Percentiles rank a stretch among this genome's conserved stretches.
These are phyloP conservation scores for Cladophialophora yegresii DNA, from an alignment of 2,329 filamentous ascomycete genomes.

Conservation along the genomic window DNA sequence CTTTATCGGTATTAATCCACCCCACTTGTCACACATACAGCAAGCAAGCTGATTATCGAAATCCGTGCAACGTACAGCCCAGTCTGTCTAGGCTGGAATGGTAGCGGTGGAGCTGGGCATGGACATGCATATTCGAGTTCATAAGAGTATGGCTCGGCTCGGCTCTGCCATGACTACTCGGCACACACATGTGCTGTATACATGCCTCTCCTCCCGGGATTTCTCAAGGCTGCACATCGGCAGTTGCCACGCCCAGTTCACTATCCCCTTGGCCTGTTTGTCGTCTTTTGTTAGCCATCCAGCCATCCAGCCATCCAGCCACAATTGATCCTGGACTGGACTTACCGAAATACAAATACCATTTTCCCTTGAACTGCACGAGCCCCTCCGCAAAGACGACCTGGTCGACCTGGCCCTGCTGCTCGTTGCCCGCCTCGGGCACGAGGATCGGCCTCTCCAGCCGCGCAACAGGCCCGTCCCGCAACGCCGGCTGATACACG, in stretches of 20 bases:
- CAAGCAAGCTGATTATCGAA: too few relatives aligned
- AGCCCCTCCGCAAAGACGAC: constrained; percentile 42
- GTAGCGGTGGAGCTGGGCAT: too few relatives aligned
- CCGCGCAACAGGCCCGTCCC: constrained; percentile 37
- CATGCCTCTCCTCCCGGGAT: not conserved
- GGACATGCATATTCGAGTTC: too few relatives aligned
- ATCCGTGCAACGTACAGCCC: too few relatives aligned
- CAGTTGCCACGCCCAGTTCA: constrained; percentile 15
- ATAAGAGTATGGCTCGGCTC: too few relatives aligned
- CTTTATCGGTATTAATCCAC: too few relatives aligned
- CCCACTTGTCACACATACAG: too few relatives aligned
- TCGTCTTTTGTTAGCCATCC: not conserved
- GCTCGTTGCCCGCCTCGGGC: constrained; percentile 38
- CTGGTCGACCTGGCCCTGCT: constrained; percentile 40
- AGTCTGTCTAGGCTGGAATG: too few relatives aligned
- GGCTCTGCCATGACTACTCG: not conserved
- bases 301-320: too few relatives aligned
- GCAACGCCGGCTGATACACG: constrained; percentile 8
- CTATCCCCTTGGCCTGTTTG: constrained; percentile 15
- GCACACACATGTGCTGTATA: not conserved
- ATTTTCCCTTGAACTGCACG: constrained; percentile 41
- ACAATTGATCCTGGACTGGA: not conserved
- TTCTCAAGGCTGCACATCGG: constrained; percentile 6
- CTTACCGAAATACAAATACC: constrained; percentile 31
- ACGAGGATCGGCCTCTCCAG: constrained; percentile 40